These are phyloP conservation scores for Nannochloropsis gaditana DNA, from an alignment of 108 stramenopile genomes.

Conservation along the genomic window DNA sequence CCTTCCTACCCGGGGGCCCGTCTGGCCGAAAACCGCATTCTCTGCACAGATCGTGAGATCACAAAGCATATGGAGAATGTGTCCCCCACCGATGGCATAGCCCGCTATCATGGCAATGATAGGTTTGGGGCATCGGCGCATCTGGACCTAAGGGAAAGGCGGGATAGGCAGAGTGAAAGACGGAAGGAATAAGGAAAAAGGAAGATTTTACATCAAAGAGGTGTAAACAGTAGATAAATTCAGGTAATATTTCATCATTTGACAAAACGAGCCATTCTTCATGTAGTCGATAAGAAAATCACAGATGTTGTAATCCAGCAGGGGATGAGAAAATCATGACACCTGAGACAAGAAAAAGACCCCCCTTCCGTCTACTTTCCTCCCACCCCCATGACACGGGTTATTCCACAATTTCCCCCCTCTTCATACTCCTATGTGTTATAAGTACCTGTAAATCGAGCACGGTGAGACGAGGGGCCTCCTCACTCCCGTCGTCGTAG, in stretches of 20 bases:
- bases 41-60: constrained; percentile 75
- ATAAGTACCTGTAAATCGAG: constrained; percentile 67
- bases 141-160: constrained; percentile 30
- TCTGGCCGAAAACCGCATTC: constrained; percentile 83
- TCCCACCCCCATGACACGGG: neutral
- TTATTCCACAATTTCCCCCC: neutral
- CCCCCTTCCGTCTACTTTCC: neutral
- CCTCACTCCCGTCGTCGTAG: constrained; percentile 82
- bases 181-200: neutral
- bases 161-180: neutral
- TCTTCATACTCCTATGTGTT: constrained; percentile 33
- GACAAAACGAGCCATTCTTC: too few relatives aligned
- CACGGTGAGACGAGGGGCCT: constrained; percentile 66
- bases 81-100: constrained; percentile 89
- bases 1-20: constrained; percentile 75
- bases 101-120: constrained; percentile 84
- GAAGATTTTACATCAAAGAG: too few relatives aligned
- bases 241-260: too few relatives aligned
- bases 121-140: constrained; percentile 91
- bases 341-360: neutral
- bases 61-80: constrained; percentile 86
- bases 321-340: too few relatives aligned
- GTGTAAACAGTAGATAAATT: too few relatives aligned
- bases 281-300: too few relatives aligned
- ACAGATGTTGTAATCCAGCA: too few relatives aligned